These are phyloP conservation scores for Spongiforma sp. DNA, from an alignment of 1,284 basidiomycete species.

Conservation along the genomic window DNA sequence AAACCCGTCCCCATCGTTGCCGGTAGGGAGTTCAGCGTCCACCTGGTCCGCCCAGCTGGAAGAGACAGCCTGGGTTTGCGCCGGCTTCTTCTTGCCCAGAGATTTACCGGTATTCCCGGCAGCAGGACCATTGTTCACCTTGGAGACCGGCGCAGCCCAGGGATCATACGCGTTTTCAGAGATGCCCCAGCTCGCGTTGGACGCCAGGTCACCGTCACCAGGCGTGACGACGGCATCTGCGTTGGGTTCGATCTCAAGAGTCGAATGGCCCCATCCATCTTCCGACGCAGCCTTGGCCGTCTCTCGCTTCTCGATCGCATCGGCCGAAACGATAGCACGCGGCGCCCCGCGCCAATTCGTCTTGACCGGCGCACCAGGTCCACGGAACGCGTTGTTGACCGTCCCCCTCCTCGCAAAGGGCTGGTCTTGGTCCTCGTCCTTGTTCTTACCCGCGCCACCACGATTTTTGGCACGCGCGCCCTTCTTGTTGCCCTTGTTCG, in stretches of 20 bases:
- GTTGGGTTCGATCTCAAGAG: conserved; percentile 16
- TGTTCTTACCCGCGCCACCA: conserved; percentile 12
- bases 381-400: conserved; percentile 33
- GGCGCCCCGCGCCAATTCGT: conserved; percentile 38
- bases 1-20: background rate
- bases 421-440: conserved; percentile 7
- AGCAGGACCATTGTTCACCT: conserved; percentile 13
- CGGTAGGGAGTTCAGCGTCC: conserved; percentile 21
- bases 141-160: conserved; percentile 23
- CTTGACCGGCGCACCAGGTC: conserved; percentile 38
- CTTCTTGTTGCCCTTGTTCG: conserved; percentile 29
- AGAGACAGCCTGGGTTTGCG: conserved; percentile 5
- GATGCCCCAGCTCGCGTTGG: conserved; percentile 25
- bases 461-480: conserved; percentile 9
- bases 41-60: conserved; percentile 37
- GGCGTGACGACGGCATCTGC: no score
- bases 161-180: conserved; percentile 28
- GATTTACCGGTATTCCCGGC: conserved; percentile 12
- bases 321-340: conserved; percentile 31
- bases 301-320: conserved; percentile 32
- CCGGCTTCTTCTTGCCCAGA: conserved; percentile 18
- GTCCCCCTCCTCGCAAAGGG: background rate
- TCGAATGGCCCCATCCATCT: conserved; percentile 30
- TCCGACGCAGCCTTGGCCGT: conserved; percentile 11
- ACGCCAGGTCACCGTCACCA: conserved; percentile 25